Base-by-base conservation (phyloP, 2,329 filamentous ascomycete species). In the Metarhizium sp. region DNA sequence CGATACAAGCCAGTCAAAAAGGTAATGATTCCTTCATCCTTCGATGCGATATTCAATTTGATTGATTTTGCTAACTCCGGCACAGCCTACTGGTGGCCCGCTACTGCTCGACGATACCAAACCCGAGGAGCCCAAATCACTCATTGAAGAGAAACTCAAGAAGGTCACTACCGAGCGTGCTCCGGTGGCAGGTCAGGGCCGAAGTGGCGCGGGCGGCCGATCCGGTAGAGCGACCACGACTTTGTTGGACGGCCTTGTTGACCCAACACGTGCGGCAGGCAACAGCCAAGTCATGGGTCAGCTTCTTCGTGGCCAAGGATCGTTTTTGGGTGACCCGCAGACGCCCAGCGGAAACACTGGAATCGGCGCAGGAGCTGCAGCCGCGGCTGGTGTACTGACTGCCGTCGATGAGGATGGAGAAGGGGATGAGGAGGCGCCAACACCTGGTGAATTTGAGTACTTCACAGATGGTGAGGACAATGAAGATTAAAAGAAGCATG, bases 71-170 rank as follows among this genome's bases (percentile, higher is more conserved):
- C 67, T 71, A 60, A 71, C 57, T 10, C 18, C 50, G 13, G 16
- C 30, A 11, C 64, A 95, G 88, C 90, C 92, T 59, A 97, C 92
- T 46, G 92, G 94, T 61, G 94, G 94, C 61, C 90, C 95, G 42
- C 85, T 97, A 38, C 80, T 99, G n/a, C 83, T 99, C 25, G 79
- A 89, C 55, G 94, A 99, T 69, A 91, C 86, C 14, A 81, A 86
- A 61, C 88, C 91, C 0, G 81, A 84, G 1, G 87, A 95, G 69
- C 73, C 85, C 50, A 95, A 95, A 70, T 77, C 84, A 18, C 79
- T 94, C 7, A 81, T 99, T 50, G 94, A 97, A 69, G 84, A 97
- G 71, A 96, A 95, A 76, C 82, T 95, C 46, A 94, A 92, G 79
- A 96, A 95, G 71, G 79, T 80, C 4, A 79, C 79, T 1, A 82